Conservation (phyloP, 1,139 yeast genomes). For the Scheffersomyces insectosa region DNA sequence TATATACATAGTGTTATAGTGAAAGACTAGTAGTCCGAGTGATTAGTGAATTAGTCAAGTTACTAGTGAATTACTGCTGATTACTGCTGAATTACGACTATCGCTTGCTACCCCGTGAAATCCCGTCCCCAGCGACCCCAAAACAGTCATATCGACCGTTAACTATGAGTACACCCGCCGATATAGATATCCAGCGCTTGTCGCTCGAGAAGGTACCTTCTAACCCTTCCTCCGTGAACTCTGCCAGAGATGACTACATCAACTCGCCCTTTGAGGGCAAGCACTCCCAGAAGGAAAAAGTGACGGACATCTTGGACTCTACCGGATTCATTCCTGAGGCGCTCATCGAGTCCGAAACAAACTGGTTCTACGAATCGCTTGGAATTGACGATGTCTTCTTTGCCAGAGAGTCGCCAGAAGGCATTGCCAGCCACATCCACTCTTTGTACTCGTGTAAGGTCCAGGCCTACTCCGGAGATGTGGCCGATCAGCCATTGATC, state of each 20-base stretch:
- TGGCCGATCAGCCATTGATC: slow-evolving; percentile 50
- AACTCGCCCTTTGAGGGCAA: slow-evolving; percentile 79
- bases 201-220: slow-evolving; percentile 27
- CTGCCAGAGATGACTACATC: slow-evolving; percentile 61
- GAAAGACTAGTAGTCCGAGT: too few relatives aligned
- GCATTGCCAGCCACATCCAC: slow-evolving; percentile 79
- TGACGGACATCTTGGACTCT: slow-evolving; percentile 77
- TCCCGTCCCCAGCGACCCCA: too few relatives aligned
- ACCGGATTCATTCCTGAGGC: slow-evolving; percentile 89
- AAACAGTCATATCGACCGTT: too few relatives aligned
- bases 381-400: slow-evolving; percentile 94
- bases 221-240: slow-evolving; percentile 34
- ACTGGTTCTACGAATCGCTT: slow-evolving; percentile 84
- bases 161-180: slow-evolving; percentile 7
- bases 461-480: slow-evolving; percentile 64
- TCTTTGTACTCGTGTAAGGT: slow-evolving; percentile 91
- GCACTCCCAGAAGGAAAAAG: slow-evolving; percentile 76
- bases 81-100: too few relatives aligned
- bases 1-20: too few relatives aligned
- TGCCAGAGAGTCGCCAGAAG: slow-evolving; percentile 79
- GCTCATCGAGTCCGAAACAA: slow-evolving; percentile 81
- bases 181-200: slow-evolving; percentile 25
- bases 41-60: too few relatives aligned
- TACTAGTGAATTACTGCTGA: too few relatives aligned
- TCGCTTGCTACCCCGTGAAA: too few relatives aligned